phyloP scores from a whole-genome alignment of 177 flowering plant genomes.

The Vitis hybrid region DNA sequence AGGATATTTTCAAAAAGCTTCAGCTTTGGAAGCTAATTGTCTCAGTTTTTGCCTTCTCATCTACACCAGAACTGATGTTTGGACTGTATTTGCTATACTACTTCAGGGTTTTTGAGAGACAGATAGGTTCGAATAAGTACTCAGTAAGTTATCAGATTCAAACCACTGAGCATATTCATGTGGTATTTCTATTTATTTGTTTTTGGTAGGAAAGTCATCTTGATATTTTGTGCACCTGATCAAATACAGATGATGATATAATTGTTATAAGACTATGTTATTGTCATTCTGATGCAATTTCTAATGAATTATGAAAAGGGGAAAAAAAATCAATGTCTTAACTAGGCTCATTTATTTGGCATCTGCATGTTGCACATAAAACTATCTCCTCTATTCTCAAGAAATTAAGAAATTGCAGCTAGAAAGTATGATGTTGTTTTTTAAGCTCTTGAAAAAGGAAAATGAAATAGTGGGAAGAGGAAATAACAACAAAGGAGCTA shows the following conservation, averaged over 20 bases:
- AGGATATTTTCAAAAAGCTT: slow-evolving; percentile 72
- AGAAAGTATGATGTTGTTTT: too few relatives aligned
- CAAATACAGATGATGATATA: not conserved
- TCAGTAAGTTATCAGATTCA: slow-evolving; percentile 49
- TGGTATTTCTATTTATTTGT: not conserved
- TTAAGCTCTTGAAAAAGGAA: too few relatives aligned
- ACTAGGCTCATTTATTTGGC: not conserved
- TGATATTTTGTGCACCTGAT: not conserved
- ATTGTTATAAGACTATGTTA: not conserved
- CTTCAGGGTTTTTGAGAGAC: slow-evolving; percentile 98
- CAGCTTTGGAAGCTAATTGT: slow-evolving; percentile 68
- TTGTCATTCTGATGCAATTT: not conserved
- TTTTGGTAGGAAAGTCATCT: not conserved
- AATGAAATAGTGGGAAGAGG: too few relatives aligned
- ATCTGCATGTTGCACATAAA: not conserved
- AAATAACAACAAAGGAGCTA: too few relatives aligned
- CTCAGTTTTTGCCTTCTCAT: slow-evolving; percentile 79
- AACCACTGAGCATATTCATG: not conserved
- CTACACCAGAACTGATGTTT: slow-evolving; percentile 90
- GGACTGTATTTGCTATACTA: slow-evolving; percentile 87
- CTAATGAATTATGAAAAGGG: not conserved
- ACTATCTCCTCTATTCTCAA: not conserved
- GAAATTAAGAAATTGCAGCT: too few relatives aligned
- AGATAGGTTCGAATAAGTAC: slow-evolving; percentile 94
- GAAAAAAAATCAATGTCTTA: not conserved